Evolutionary conservation across 2,329 filamentous ascomycete genomes (phyloP).

Genomic region (Neoscytalidium dimidiatum): DNA sequence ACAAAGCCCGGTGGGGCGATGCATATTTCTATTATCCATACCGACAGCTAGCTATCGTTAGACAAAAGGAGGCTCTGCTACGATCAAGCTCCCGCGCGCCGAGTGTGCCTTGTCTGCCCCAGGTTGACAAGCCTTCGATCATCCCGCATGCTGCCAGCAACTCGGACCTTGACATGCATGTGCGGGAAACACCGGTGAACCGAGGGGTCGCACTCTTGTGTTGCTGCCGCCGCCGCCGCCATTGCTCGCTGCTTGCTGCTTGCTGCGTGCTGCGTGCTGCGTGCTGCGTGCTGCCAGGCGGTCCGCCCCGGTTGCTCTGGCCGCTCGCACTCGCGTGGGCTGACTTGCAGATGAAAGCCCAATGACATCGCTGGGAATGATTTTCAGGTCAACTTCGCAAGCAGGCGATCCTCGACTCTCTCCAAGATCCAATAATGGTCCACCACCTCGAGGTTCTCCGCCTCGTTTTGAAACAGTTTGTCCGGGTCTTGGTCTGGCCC

Average conservation of each 20-base stretch:
- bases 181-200: conserved; percentile 5
- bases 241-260: too few relatives aligned
- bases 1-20: conserved; percentile 15
- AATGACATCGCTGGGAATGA: not conserved
- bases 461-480: conserved; percentile 90
- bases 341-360: conserved; percentile 2
- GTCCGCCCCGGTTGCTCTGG: not conserved
- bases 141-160: conserved; percentile 1
- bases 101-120: conserved; percentile 15
- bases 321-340: conserved; percentile 2
- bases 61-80: conserved; percentile 16
- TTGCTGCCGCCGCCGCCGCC: too few relatives aligned
- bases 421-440: conserved; percentile 92
- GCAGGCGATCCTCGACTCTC: conserved; percentile 80
- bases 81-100: not conserved
- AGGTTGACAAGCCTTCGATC: not conserved
- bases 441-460: conserved; percentile 92
- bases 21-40: conserved; percentile 18
- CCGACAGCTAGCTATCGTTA: conserved; percentile 14
- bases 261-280: not conserved
- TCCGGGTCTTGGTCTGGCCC: conserved; percentile 91
- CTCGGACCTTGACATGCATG: not conserved
- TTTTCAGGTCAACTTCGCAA: conserved; percentile 48
- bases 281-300: not conserved
- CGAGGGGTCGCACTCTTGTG: conserved; percentile 1